Evolutionary conservation across 441 rosid species (phyloP), one percentile per base, ranked within the genome.

Genomic region (Gossypium davidsonii): DNA sequence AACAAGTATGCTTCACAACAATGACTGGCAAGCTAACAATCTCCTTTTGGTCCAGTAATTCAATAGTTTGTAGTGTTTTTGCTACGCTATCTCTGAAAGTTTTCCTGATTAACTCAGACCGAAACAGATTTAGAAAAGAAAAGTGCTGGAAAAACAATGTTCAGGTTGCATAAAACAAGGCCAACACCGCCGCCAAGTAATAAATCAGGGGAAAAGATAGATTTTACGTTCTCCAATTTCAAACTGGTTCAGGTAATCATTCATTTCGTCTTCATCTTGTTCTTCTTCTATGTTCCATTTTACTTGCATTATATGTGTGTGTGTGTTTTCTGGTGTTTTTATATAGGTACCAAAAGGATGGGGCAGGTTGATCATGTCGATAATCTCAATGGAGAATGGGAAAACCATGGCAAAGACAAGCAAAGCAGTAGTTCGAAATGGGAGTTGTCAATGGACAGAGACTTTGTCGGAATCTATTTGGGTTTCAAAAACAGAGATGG

Each of bases 291-390:
- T 58, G 63, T 26, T 18, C 61, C 67, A 11, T 26, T 26, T 67
- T 67, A 8, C 26, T 20, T 6, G 1, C 23, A 26, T n/a, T 67
- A 2, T 18, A 8, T 18, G 23, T 53, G 11, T 55, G 34, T 2
- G 5, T 26, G 21, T 11, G 49, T 55, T 55, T 42, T 59, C 12
- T 15, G n/a, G 15, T 12, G 17, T 46, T 46, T 25, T 12, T 69
- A 4, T 6, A 61, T 75, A 89, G 91, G 92, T 86, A 1, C 92
- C 94, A 63, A 86, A 84, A 79, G 87, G 92, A 81, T 72, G 94
- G 94, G 91, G 88, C 81, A 85, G 80, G 76, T 76, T 89, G 76
- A 77, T 77, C 71, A 83, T 86, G 72, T 86, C 88, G 1, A 49
- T 86, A 6, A 21, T 86, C 67, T 85, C 86, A 2, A 79, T 76